phyloP scores from a whole-genome alignment of 2,329 filamentous ascomycete species.

The Xylaria sp. region DNA sequence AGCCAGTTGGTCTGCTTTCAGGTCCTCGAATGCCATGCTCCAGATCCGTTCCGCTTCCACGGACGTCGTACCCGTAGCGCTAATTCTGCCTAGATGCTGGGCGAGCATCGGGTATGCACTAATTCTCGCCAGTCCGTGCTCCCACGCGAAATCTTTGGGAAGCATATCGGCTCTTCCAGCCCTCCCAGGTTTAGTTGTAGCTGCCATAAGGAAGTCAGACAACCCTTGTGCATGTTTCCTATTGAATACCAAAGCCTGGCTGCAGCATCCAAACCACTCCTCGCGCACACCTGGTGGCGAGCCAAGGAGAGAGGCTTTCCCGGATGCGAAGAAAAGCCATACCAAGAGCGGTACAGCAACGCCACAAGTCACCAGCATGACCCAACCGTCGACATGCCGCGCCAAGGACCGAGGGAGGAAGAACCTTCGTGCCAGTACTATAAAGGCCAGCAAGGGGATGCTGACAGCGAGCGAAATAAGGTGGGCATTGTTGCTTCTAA shows the following conservation, averaged over 20 bases:
- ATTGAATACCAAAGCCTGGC: constrained; percentile 50
- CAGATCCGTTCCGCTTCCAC: constrained; percentile 49
- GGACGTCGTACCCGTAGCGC: constrained; percentile 47
- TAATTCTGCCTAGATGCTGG: constrained; percentile 48
- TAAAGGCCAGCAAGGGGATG: constrained; percentile 41
- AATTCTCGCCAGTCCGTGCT: constrained; percentile 47
- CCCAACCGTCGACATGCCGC: constrained; percentile 47
- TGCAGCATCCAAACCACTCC: constrained; percentile 50
- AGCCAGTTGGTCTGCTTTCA: constrained; percentile 41
- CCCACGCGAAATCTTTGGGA: constrained; percentile 47
- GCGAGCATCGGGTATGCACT: constrained; percentile 51
- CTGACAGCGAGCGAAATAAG: constrained; percentile 45
- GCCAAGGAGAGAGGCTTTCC: constrained; percentile 48
- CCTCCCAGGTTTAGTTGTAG: constrained; percentile 31
- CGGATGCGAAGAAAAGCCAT: constrained; percentile 50
- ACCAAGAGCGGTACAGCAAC: constrained; percentile 46
- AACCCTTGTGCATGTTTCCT: constrained; percentile 42
- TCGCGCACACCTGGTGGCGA: constrained; percentile 45
- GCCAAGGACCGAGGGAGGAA: constrained; percentile 39
- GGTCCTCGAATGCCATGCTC: constrained; percentile 50
- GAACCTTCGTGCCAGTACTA: constrained; percentile 42
- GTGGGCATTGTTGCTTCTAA: constrained; percentile 47
- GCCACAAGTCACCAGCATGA: constrained; percentile 45
- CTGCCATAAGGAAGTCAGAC: constrained; percentile 42
- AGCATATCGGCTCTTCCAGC: constrained; percentile 49